phyloP scores from a whole-genome alignment of 305 asterid genomes.

The Withania somnifera region DNA sequence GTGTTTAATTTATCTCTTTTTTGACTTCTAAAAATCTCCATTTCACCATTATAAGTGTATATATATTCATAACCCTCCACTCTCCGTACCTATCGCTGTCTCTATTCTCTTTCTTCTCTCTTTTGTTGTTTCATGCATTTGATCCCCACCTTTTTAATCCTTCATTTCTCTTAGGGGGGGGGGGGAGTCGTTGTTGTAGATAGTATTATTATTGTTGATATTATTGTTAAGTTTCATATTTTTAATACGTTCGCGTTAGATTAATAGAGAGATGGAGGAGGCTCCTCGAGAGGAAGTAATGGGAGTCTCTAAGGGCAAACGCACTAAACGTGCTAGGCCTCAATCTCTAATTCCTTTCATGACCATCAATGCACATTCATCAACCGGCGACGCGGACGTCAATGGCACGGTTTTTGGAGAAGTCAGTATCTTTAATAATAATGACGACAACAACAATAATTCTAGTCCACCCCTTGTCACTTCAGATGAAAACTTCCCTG shows the following conservation, averaged over 20 bases:
- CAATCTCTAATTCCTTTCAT: slow-evolving; percentile 54
- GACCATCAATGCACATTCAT: slow-evolving; percentile 16
- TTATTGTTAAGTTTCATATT: neutral
- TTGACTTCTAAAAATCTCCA: slow-evolving; percentile 3
- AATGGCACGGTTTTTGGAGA: neutral
- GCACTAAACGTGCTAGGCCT: slow-evolving; percentile 60
- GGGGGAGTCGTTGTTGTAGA: too few relatives aligned
- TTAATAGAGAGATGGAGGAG: slow-evolving; percentile 27
- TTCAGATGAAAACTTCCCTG: slow-evolving; percentile 9
- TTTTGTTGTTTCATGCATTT: neutral
- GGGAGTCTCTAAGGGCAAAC: slow-evolving; percentile 44
- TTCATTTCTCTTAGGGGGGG: neutral
- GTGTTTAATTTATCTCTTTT: neutral
- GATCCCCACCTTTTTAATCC: neutral
- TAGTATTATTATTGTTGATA: neutral
- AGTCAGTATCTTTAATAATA: neutral
- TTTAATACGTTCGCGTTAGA: too few relatives aligned
- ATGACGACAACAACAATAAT: neutral
- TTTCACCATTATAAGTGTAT: neutral
- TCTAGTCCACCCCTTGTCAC: slow-evolving; percentile 14
- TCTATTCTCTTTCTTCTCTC: neutral
- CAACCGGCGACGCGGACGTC: neutral
- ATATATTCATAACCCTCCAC: neutral
- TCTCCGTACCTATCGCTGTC: neutral
- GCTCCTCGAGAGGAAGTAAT: too few relatives aligned